phyloP scores from a whole-genome alignment of 1,139 yeast species.

The Scheffersomyces quercinus region DNA sequence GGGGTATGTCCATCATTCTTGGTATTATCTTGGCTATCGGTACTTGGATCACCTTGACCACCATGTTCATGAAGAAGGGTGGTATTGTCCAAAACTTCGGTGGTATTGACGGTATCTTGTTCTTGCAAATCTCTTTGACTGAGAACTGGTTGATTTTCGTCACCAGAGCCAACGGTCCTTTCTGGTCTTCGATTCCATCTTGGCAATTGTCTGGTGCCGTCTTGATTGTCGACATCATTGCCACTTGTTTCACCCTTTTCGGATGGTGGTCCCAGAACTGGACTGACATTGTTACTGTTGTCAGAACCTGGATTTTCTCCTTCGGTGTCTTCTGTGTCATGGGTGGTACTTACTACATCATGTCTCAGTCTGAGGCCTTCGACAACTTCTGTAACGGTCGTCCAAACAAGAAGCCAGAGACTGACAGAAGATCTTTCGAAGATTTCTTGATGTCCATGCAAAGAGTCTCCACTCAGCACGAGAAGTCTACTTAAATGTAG shows the following conservation, averaged over 20 bases:
- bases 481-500: constrained; percentile 52
- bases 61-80: constrained; percentile 79
- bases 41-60: constrained; percentile 89
- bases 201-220: constrained; percentile 97
- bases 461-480: constrained; percentile 98
- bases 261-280: constrained; percentile 99
- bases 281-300: constrained; percentile 94
- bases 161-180: constrained; percentile 94
- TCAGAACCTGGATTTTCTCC: constrained; percentile 92
- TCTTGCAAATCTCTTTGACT: constrained; percentile 89
- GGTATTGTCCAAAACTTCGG: constrained; percentile 95
- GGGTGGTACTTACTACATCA: constrained; percentile 95
- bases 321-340: constrained; percentile 94
- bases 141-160: constrained; percentile 96
- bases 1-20: constrained; percentile 91
- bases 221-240: constrained; percentile 80
- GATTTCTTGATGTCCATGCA: constrained; percentile 97
- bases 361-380: constrained; percentile 84
- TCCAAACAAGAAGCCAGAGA: constrained; percentile 58
- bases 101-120: constrained; percentile 86
- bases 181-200: constrained; percentile 91
- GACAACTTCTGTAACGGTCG: constrained; percentile 95
- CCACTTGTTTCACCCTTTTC: constrained; percentile 88
- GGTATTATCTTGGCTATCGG: constrained; percentile 84
- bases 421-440: constrained; percentile 80